phyloP scores from a whole-genome alignment of 805 yeast genomes.

The Candida multigemmis region DNA sequence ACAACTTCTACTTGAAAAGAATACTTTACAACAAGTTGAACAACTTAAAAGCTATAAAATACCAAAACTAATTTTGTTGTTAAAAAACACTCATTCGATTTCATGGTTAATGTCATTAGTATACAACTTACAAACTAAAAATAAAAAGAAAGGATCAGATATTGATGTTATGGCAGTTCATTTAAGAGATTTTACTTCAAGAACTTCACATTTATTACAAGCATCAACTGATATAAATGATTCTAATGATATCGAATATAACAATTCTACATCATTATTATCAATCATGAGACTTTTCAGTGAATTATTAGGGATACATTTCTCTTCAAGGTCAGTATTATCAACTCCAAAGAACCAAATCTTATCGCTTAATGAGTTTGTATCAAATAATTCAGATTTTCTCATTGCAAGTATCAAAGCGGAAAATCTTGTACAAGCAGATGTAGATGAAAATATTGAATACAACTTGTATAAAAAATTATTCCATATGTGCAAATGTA shows the following conservation, averaged over 20 bases:
- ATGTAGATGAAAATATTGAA: constrained; percentile 10
- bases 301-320: constrained; percentile 18
- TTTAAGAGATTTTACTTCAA: constrained; percentile 50
- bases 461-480: constrained; percentile 13
- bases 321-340: constrained; percentile 19
- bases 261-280: constrained; percentile 22
- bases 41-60: constrained; percentile 7
- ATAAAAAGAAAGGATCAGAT: constrained; percentile 6
- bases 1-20: constrained; percentile 1
- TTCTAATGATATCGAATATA: constrained; percentile 11
- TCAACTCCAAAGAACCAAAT: constrained; percentile 21
- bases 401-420: constrained; percentile 15
- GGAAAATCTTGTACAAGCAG: constrained; percentile 3
- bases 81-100: constrained; percentile 22
- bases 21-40: constrained; percentile 1
- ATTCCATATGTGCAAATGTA: constrained; percentile 15
- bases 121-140: constrained; percentile 13
- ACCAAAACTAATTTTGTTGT: constrained; percentile 16
- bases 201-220: constrained; percentile 63
- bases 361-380: constrained; percentile 21
- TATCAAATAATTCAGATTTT: constrained; percentile 15
- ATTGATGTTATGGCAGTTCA: constrained; percentile 42
- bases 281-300: constrained; percentile 25
- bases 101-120: constrained; percentile 24
- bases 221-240: constrained; percentile 37